Conservation (phyloP, 2,329 filamentous ascomycete genomes). For the Cladophialophora yegresii region DNA sequence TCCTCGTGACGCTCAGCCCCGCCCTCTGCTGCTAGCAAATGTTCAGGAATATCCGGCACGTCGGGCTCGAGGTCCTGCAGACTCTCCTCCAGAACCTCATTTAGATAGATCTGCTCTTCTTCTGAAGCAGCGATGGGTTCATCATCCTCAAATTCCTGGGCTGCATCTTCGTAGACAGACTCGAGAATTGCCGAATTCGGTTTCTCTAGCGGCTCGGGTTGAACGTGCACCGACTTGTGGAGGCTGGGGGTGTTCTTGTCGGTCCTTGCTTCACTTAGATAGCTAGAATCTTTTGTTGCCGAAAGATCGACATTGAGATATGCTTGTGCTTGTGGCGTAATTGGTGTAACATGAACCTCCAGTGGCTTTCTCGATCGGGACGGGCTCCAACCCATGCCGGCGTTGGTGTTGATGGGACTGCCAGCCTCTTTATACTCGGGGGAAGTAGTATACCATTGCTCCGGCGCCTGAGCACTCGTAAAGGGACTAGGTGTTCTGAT, state of each 20-base stretch:
- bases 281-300: constrained; percentile 28
- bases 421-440: constrained; percentile 43
- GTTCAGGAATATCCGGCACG: constrained; percentile 40
- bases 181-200: constrained; percentile 35
- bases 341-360: constrained; percentile 27
- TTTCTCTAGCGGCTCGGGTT: constrained; percentile 24
- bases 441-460: constrained; percentile 56
- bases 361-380: constrained; percentile 14
- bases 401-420: constrained; percentile 42
- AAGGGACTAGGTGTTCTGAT: constrained; percentile 76
- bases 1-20: constrained; percentile 81
- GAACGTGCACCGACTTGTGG: constrained; percentile 33
- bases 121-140: constrained; percentile 37
- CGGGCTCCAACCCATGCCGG: constrained; percentile 41
- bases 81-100: constrained; percentile 48
- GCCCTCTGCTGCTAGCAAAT: constrained; percentile 39
- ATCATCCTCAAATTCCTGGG: constrained; percentile 45
- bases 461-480: constrained; percentile 62
- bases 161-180: constrained; percentile 48
- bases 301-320: constrained; percentile 28
- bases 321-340: constrained; percentile 32
- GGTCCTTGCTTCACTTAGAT: constrained; percentile 33
- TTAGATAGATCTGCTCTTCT: constrained; percentile 56
- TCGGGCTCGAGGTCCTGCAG: constrained; percentile 42
- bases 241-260: constrained; percentile 35